Base-by-base conservation (phyloP, 257 asterid species). In the Anisodus tanguticus region DNA sequence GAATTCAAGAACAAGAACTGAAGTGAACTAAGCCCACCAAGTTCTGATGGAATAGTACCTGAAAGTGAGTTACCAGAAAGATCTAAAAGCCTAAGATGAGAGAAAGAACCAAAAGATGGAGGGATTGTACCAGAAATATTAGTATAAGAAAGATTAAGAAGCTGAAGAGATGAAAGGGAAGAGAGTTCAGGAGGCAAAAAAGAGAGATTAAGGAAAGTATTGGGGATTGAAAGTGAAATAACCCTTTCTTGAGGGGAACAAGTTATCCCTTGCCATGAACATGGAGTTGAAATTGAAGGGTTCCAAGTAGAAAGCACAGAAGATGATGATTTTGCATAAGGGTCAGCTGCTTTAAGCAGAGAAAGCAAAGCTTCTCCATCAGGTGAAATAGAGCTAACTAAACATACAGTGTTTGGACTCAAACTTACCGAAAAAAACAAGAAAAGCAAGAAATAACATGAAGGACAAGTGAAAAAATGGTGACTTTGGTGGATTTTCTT, bases 251-350 rank as follows among this genome's bases (percentile, higher is more conserved):
- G 92, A n/a, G 99, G 97, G 0, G 99, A 95, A 84, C 99, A 95
- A 16, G 98, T 93, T 0, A 95, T 85, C 35, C 99, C 99, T 79
- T 89, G 91, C 99, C 99, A 95, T 64, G 99, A 93, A 87, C 99
- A 95, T 4, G 99, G 99, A 0, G 92, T 94, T 64, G 88, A 77
- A 89, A 83, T 87, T 15, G 94, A 85, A 47, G 98, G 95, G 88
- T 89, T 82, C 99, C 98, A 95, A 0, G 99, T 78, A 62, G 99
- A 93, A 82, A 94, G 91, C 26, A 91, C 71, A 53, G 94, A 86
- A 17, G 98, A 93, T n/a, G 92, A 87, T 60, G 92, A 83, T 10
- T 80, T 89, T 85, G 93, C 86, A 83, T 85, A 87, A 77, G 94
- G 88, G 84, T 91, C 94, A 17, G 96, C 86, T 26, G 88, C 82